Conservation (phyloP, 768 basidiomycete species). For the Lepiota subincarnata region DNA sequence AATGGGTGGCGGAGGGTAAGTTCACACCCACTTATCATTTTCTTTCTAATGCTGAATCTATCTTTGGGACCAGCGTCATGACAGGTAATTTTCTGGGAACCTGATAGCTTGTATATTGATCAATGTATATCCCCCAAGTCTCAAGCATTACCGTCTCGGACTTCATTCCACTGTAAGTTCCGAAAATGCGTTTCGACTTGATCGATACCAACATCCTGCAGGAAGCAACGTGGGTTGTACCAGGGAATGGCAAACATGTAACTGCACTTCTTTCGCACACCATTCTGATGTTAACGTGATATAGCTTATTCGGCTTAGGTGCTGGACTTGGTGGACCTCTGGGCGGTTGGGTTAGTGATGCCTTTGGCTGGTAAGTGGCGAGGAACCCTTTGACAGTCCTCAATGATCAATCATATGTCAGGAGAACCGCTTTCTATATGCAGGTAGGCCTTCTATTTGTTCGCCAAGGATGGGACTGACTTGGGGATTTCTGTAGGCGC, state of each 20-base stretch:
- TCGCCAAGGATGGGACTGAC: conserved; percentile 11
- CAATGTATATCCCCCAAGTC: conserved; percentile 41
- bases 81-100: conserved; percentile 49
- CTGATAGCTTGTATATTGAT: conserved; percentile 19
- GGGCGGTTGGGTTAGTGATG: conserved; percentile 84
- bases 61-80: conserved; percentile 58
- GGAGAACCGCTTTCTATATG: conserved; percentile 83
- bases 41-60: conserved; percentile 19
- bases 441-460: conserved; percentile 49
- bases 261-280: conserved; percentile 17
- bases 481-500: conserved; percentile 46
- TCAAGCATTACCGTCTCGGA: conserved; percentile 83
- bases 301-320: conserved; percentile 80
- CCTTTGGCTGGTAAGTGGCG: conserved; percentile 71
- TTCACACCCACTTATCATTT: conserved; percentile 18
- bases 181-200: conserved; percentile 8
- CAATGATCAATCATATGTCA: conserved; percentile 26
- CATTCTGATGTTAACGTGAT: conserved; percentile 4
- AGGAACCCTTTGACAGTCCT: conserved; percentile 3
- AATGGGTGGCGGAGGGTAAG: conserved; percentile 89
- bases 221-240: conserved; percentile 83
- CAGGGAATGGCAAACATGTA: conserved; percentile 92
- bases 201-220: conserved; percentile 24
- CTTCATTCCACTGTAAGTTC: conserved; percentile 77
- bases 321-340: conserved; percentile 76